Percentiles rank a stretch among this genome's conserved stretches.
phyloP scores from a whole-genome alignment of 768 basidiomycete genomes.

The Neoboletus magnificus region DNA sequence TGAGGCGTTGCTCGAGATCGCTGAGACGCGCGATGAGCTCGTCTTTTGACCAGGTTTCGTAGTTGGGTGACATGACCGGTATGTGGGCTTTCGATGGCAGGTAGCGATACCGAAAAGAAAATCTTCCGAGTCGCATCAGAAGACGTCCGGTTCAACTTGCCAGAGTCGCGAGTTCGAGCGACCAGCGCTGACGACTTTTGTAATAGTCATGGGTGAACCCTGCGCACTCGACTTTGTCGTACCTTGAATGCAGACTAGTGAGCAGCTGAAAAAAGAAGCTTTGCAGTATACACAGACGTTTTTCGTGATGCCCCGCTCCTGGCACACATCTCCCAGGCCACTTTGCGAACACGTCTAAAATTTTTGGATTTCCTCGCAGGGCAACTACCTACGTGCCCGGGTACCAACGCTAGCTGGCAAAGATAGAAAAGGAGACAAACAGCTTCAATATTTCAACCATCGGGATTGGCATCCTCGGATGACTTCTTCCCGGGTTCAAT shows the following conservation, averaged over 20 bases:
- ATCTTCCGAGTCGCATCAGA: conserved; percentile 32
- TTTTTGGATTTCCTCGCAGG: too few species aligned
- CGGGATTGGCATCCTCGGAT: too few species aligned
- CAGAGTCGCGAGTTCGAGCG: not conserved
- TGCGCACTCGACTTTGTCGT: not conserved
- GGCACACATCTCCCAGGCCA: too few species aligned
- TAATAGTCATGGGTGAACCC: too few species aligned
- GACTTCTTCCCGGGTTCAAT: too few species aligned
- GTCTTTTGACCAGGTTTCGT: conserved; percentile 60
- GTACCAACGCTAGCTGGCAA: too few species aligned
- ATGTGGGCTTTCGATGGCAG: conserved; percentile 27
- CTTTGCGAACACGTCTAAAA: too few species aligned
- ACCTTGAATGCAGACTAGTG: not conserved
- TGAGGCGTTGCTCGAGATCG: conserved; percentile 45
- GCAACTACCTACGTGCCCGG: too few species aligned
- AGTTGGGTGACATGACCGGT: conserved; percentile 39
- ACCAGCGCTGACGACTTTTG: not conserved
- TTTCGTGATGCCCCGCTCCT: too few species aligned
- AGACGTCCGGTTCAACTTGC: not conserved
- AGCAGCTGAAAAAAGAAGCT: not conserved
- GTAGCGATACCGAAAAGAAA: conserved; percentile 33
- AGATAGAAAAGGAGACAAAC: too few species aligned
- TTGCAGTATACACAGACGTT: not conserved
- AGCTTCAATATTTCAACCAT: too few species aligned
- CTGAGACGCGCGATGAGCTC: conserved; percentile 65